Evolutionary conservation across 768 basidiomycete species (phyloP).

Genomic region (Suillus plorans): DNA sequence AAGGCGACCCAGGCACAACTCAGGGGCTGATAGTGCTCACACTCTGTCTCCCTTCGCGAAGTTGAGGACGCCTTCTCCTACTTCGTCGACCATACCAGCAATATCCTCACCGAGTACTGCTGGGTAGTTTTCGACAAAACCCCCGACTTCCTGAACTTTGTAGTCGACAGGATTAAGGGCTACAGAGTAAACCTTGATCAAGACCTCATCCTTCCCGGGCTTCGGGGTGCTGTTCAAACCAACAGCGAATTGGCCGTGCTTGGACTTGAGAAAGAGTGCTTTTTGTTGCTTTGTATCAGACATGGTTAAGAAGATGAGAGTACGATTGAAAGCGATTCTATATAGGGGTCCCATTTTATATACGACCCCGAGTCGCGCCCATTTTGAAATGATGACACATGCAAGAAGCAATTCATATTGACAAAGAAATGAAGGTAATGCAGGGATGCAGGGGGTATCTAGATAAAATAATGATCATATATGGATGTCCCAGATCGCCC

Average conservation of each 20-base stretch:
- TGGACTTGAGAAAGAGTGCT: constrained; percentile 26
- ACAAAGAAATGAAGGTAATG: not conserved
- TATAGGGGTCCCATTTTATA: not conserved
- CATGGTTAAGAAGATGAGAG: constrained; percentile 12
- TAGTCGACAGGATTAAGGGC: constrained; percentile 51
- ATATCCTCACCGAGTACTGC: constrained; percentile 35
- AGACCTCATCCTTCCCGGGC: constrained; percentile 39
- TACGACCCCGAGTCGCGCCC: not conserved
- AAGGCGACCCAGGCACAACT: constrained; percentile 3
- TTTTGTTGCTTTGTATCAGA: constrained; percentile 24
- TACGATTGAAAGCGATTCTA: not conserved
- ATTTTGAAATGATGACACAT: constrained; percentile 2
- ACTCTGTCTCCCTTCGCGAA: constrained; percentile 42
- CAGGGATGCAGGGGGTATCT: not conserved
- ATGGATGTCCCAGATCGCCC: not conserved
- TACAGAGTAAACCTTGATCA: constrained; percentile 39
- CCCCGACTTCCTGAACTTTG: constrained; percentile 32
- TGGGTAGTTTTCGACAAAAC: constrained; percentile 35
- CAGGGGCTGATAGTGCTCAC: constrained; percentile 20
- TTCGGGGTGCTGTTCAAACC: constrained; percentile 24
- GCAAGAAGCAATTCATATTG: not conserved
- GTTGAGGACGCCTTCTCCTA: constrained; percentile 36
- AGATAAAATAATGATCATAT: constrained; percentile 6
- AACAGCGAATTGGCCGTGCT: constrained; percentile 31
- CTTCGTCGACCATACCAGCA: constrained; percentile 38